Conservation (phyloP, 495 filamentous ascomycete species). For the Hyaloscypha bicolor region DNA sequence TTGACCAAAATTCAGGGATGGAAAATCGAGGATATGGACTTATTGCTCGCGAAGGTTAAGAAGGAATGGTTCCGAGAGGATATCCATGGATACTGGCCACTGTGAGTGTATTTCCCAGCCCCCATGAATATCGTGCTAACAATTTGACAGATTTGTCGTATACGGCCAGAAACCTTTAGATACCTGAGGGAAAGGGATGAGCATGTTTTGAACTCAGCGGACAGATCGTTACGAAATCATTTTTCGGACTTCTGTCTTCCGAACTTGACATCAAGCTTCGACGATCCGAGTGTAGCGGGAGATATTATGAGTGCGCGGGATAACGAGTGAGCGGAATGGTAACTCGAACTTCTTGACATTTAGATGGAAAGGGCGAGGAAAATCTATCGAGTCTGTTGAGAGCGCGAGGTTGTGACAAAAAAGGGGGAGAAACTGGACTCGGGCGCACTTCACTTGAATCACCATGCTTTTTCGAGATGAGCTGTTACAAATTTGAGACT, state of each 20-base stretch:
- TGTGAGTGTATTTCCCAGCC: conserved; percentile 10
- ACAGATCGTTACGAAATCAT: background rate
- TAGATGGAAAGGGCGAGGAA: too few species aligned
- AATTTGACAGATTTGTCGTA: background rate
- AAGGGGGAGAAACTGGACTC: too few species aligned
- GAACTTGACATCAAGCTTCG: too few species aligned
- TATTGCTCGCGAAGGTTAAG: conserved; percentile 6
- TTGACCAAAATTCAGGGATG: conserved; percentile 10
- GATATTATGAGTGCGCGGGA: too few species aligned
- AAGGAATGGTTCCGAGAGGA: conserved; percentile 11
- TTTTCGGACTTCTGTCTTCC: background rate
- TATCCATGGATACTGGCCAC: conserved; percentile 20
- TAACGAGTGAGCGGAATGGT: too few species aligned
- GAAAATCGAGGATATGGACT: conserved; percentile 12
- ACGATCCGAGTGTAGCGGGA: too few species aligned
- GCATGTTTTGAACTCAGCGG: background rate
- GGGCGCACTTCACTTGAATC: too few species aligned
- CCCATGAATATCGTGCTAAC: background rate
- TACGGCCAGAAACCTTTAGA: background rate
- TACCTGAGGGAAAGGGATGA: background rate
- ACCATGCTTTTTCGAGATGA: too few species aligned
- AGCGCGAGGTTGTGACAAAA: too few species aligned
- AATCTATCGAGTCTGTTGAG: too few species aligned
- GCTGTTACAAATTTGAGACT: too few species aligned
- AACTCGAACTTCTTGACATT: too few species aligned